phyloP scores from a whole-genome alignment of 768 basidiomycete genomes.

The Suillus sp. region DNA sequence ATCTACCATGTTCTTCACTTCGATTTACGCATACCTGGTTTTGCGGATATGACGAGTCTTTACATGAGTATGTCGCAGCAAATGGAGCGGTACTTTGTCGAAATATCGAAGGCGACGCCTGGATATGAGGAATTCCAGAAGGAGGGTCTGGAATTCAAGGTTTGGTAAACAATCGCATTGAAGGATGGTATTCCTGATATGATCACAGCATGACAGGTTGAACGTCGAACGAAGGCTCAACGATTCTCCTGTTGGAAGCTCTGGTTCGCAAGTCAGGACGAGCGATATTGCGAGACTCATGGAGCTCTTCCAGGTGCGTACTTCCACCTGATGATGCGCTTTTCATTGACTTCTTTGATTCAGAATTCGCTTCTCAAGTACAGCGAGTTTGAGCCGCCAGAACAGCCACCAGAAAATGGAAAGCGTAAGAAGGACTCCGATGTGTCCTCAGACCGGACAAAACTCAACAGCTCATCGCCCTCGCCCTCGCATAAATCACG shows the following conservation, averaged over 20 bases:
- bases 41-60: conserved; percentile 77
- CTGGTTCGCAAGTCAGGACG: conserved; percentile 60
- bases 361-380: conserved; percentile 73
- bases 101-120: conserved; percentile 54
- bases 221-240: conserved; percentile 64
- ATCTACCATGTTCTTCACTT: conserved; percentile 82
- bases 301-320: conserved; percentile 74
- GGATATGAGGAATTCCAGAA: conserved; percentile 75
- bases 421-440: conserved; percentile 32
- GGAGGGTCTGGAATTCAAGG: conserved; percentile 82
- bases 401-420: conserved; percentile 14
- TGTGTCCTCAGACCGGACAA: conserved; percentile 45
- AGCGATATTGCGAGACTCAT: conserved; percentile 82
- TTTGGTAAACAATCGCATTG: conserved; percentile 24
- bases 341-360: neutral
- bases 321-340: conserved; percentile 4
- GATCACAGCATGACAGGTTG: conserved; percentile 70
- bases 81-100: conserved; percentile 80
- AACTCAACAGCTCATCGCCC: conserved; percentile 37
- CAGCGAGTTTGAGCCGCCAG: conserved; percentile 61
- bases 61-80: conserved; percentile 78
- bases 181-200: conserved; percentile 9
- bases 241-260: conserved; percentile 43
- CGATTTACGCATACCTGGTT: conserved; percentile 81
- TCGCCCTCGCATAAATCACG: conserved; percentile 26